phyloP scores from a whole-genome alignment of 352 stramenopile species.

The Pythium apleroticum region DNA sequence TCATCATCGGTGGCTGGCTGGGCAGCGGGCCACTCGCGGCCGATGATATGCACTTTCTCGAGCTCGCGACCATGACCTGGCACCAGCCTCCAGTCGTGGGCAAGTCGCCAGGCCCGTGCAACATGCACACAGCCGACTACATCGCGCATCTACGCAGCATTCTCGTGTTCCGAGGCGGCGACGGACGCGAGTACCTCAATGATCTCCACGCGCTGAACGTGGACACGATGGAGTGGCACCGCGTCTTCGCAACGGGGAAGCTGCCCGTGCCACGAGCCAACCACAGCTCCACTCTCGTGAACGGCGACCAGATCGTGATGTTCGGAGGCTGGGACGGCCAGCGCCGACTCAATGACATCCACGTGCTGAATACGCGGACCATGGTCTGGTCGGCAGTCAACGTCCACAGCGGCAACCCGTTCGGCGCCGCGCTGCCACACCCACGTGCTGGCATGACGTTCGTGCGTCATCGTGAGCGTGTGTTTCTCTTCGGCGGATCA shows the following conservation, averaged over 20 bases:
- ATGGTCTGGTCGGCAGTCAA: constrained; percentile 87
- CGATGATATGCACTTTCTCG: constrained; percentile 91
- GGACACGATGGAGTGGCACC: constrained; percentile 86
- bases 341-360: constrained; percentile 94
- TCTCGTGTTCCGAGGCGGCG: constrained; percentile 93
- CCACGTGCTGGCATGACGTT: constrained; percentile 95
- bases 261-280: constrained; percentile 91
- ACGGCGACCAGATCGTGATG: constrained; percentile 84
- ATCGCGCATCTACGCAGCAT: constrained; percentile 80
- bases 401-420: constrained; percentile 22
- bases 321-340: constrained; percentile 96
- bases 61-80: constrained; percentile 78
- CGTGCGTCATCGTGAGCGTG: constrained; percentile 84
- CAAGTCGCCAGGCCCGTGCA: constrained; percentile 88
- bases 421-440: constrained; percentile 64
- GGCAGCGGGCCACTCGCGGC: constrained; percentile 91
- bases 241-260: constrained; percentile 70
- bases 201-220: constrained; percentile 94
- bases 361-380: constrained; percentile 91
- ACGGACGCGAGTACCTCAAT: constrained; percentile 95
- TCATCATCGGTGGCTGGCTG: constrained; percentile 95
- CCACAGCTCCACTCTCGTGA: constrained; percentile 92
- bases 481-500: constrained; percentile 95
- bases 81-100: constrained; percentile 43
- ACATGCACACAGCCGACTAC: constrained; percentile 98